Evolutionary conservation across 768 basidiomycete species (phyloP).

Genomic region (Roridomyces roridus): DNA sequence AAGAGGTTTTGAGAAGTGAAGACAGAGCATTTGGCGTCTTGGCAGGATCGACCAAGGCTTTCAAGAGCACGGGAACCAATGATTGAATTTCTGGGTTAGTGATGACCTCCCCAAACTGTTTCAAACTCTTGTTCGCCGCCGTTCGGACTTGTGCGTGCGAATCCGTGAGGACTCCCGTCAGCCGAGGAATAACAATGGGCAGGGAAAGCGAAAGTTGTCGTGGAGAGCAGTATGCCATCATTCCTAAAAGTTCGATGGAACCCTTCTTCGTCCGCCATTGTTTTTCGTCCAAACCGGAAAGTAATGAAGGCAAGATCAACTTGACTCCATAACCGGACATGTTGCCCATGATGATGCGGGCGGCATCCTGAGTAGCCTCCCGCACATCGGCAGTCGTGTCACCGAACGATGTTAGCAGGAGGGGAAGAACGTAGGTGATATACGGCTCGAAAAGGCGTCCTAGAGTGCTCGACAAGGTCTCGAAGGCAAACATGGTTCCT

Average conservation of each 20-base stretch:
- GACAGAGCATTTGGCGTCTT: constrained; percentile 87
- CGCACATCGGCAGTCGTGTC: constrained; percentile 88
- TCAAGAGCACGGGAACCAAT: constrained; percentile 87
- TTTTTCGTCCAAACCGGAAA: constrained; percentile 94
- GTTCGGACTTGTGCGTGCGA: constrained; percentile 95
- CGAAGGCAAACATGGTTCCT: constrained; percentile 94
- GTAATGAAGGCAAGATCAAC: constrained; percentile 86
- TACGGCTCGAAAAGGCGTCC: constrained; percentile 95
- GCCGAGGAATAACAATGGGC: constrained; percentile 94
- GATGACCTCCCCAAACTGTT: constrained; percentile 98
- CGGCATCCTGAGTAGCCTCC: constrained; percentile 91
- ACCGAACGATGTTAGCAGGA: constrained; percentile 85
- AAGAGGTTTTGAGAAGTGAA: constrained; percentile 91
- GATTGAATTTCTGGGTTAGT: constrained; percentile 96
- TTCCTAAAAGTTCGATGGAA: constrained; percentile 93
- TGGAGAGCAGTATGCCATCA: constrained; percentile 99
- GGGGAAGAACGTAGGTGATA: constrained; percentile 80
- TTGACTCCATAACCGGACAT: constrained; percentile 96
- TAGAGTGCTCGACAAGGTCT: constrained; percentile 86
- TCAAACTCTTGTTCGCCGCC: constrained; percentile 93
- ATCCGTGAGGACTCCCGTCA: constrained; percentile 94
- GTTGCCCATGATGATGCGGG: constrained; percentile 93
- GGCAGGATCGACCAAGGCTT: constrained; percentile 93
- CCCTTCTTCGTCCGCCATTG: constrained; percentile 99
- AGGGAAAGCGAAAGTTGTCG: constrained; percentile 92